Base-by-base conservation (phyloP, 1,284 basidiomycete species). In the Athelia sp. region DNA sequence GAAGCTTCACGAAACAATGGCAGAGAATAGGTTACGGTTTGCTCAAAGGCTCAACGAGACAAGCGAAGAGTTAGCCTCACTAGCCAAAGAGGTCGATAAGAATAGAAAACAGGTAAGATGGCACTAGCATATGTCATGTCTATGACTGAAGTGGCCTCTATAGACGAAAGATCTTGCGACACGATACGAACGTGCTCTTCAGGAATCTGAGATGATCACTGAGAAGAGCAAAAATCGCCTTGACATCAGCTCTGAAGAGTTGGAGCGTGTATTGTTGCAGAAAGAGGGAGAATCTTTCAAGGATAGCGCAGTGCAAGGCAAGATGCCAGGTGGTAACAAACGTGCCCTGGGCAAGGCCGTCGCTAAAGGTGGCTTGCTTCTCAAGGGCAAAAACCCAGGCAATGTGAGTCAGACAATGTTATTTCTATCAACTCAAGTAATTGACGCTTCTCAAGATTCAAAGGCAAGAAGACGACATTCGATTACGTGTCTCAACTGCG, bases 321-420 rank as follows among this genome's bases (percentile, higher is more conserved):
- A 79, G 46, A 60, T 74, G 10, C 69, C 76, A 38, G 74, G 73
- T 6, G 78, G 76, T 46, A 81, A 86, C 2, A 91, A 90, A 64
- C 78, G 89, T 36, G 87, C 75, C 1, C 82, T 90, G 50, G 90
- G 83, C 26, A 92, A 86, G 65, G 94, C 95, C 3, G 93, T 98
- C 35, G 87, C 88, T 19, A 98, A 96, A 63, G 92, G 93, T 13
- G 91, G 91, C 0, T 65, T 93, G 52, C 73, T 97, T 49, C 78
- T 98, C 60, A 99, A 98, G 66, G 91, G 92, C 26, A 95, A 92
- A 71, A 97, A 94, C 59, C 90, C 94, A 1, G 90, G 87, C 52
- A 93, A 94, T 64, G 90, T 90, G 47, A n/a, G 48, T 47, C 23
- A n/a, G 45, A 10, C 52, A 13, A 31, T 45, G 49, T 48, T 38